These are phyloP conservation scores for Aureobasidium musti DNA, from an alignment of 2,329 filamentous ascomycete species.

Conservation along the genomic window DNA sequence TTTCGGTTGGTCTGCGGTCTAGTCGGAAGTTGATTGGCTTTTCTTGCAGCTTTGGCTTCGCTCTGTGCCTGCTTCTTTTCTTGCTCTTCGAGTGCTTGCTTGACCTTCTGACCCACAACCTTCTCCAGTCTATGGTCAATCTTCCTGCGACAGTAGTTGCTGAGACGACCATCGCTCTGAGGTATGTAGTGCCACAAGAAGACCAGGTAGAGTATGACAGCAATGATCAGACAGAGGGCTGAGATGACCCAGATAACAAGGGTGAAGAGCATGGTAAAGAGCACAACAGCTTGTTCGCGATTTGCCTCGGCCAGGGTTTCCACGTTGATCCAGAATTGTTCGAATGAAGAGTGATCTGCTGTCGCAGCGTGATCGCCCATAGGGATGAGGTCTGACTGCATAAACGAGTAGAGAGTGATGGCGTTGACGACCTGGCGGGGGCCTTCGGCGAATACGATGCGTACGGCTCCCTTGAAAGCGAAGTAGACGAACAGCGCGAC, in stretches of 20 bases:
- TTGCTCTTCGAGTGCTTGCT: constrained; percentile 82
- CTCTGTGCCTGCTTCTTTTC: constrained; percentile 57
- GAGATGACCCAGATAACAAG: constrained; percentile 85
- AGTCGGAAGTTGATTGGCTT: constrained; percentile 51
- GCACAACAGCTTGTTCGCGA: constrained; percentile 75
- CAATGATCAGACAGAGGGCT: constrained; percentile 70
- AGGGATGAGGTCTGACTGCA: constrained; percentile 71
- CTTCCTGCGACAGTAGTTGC: constrained; percentile 86
- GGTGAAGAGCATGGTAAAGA: constrained; percentile 92
- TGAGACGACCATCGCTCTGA: constrained; percentile 73
- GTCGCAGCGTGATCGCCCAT: constrained; percentile 54
- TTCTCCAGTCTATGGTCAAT: constrained; percentile 80
- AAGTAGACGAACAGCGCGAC: constrained; percentile 91
- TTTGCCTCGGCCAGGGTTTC: constrained; percentile 70
- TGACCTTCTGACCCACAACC: constrained; percentile 84
- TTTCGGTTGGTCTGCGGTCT: constrained; percentile 51
- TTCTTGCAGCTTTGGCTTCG: constrained; percentile 57
- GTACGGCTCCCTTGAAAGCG: constrained; percentile 78
- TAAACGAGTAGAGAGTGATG: constrained; percentile 82
- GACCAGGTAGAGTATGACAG: constrained; percentile 75
- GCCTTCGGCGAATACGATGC: constrained; percentile 85
- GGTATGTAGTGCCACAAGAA: constrained; percentile 95
- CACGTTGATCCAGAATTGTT: constrained; percentile 83
- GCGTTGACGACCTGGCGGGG: constrained; percentile 91
- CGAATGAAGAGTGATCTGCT: constrained; percentile 64